phyloP scores from a whole-genome alignment of 306 rosid species.

The Echinosophora koreensis region DNA sequence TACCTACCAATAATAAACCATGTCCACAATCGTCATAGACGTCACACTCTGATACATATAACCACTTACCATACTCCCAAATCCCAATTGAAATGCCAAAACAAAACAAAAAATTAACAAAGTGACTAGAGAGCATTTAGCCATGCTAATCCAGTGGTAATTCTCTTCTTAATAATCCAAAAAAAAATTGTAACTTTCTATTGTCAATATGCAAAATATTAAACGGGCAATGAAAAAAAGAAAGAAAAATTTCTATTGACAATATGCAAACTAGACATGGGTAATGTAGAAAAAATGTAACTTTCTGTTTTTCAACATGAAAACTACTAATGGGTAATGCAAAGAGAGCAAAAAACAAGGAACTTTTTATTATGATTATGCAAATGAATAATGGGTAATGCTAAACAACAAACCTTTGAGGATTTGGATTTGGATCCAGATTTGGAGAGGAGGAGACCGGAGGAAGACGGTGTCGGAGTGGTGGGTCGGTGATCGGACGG shows the following conservation, averaged over 20 bases:
- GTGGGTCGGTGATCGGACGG: conserved; percentile 49
- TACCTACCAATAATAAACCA: conserved; percentile 45
- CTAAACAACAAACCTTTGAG: conserved; percentile 66
- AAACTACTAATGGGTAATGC: background rate
- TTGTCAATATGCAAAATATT: background rate
- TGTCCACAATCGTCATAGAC: conserved; percentile 36
- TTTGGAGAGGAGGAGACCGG: conserved; percentile 63
- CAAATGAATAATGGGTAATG: conserved; percentile 37
- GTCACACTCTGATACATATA: conserved; percentile 47
- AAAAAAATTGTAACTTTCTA: background rate
- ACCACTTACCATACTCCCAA: conserved; percentile 21
- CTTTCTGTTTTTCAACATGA: background rate
- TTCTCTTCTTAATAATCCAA: background rate
- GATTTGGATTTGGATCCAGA: conserved; percentile 69
- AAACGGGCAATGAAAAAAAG: too few species aligned
- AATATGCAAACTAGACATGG: background rate
- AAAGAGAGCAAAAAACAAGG: too few species aligned
- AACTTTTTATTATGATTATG: background rate
- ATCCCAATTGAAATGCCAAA: conserved; percentile 42
- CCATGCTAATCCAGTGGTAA: conserved; percentile 8
- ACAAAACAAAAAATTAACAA: conserved; percentile 20
- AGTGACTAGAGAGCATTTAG: conserved; percentile 37
- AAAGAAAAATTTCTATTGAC: too few species aligned
- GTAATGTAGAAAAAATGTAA: background rate
- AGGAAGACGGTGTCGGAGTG: conserved; percentile 70